Conservation (phyloP, 805 yeast genomes). For the Kazachstania africana region DNA sequence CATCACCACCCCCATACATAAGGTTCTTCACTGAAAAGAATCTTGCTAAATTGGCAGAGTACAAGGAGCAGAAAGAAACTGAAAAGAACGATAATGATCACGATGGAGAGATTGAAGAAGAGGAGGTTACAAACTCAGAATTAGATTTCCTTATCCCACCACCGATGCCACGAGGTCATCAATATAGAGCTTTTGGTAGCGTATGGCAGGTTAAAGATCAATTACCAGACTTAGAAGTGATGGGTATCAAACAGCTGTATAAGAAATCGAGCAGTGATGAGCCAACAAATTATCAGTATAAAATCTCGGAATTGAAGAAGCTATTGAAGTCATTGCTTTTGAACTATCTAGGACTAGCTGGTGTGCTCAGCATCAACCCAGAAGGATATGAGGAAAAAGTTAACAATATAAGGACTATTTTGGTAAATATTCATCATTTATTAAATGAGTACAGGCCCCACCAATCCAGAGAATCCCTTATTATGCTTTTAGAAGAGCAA, state of each 20-base stretch:
- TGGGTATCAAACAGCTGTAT: constrained; percentile 72
- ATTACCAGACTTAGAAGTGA: constrained; percentile 60
- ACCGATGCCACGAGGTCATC: constrained; percentile 42
- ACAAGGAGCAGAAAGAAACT: constrained; percentile 7
- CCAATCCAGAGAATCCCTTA: constrained; percentile 83
- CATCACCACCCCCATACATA: constrained; percentile 86
- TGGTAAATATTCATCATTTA: constrained; percentile 85
- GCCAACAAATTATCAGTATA: constrained; percentile 32
- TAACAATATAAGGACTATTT: constrained; percentile 65
- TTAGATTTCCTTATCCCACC: constrained; percentile 58
- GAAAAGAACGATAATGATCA: constrained; percentile 13
- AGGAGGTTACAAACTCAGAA: constrained; percentile 21
- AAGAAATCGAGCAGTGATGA: constrained; percentile 14
- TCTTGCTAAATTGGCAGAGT: constrained; percentile 31
- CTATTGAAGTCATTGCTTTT: constrained; percentile 67
- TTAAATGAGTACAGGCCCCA: constrained; percentile 90
- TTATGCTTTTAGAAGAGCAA: constrained; percentile 59
- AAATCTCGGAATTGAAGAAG: constrained; percentile 64
- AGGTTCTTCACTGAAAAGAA: constrained; percentile 65
- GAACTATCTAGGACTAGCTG: constrained; percentile 73
- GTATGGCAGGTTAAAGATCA: constrained; percentile 72
- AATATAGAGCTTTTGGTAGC: constrained; percentile 81
- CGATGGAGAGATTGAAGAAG: constrained; percentile 26
- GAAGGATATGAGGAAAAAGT: constrained; percentile 48
- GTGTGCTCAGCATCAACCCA: constrained; percentile 67